Conservation (phyloP, 768 basidiomycete species). For the Pleurotus platypus region DNA sequence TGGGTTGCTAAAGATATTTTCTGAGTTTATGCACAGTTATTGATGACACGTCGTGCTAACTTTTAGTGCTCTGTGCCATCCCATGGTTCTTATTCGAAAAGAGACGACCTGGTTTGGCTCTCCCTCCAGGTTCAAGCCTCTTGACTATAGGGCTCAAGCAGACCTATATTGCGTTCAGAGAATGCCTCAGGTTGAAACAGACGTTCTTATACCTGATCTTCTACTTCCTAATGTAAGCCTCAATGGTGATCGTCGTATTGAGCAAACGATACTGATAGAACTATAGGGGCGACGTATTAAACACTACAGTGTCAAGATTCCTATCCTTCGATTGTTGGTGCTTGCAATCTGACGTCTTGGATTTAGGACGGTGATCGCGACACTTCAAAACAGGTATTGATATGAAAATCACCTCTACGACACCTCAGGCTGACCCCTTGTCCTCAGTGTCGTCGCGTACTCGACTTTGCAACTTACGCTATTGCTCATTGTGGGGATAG, state of each 20-base stretch:
- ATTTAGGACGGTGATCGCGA: slow-evolving; percentile 63
- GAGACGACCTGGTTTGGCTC: slow-evolving; percentile 57
- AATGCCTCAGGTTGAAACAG: slow-evolving; percentile 67
- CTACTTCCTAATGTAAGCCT: slow-evolving; percentile 68
- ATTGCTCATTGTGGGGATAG: slow-evolving; percentile 63
- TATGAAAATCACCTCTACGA: background rate
- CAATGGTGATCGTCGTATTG: background rate
- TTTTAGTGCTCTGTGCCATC: slow-evolving; percentile 56
- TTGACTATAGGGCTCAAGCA: slow-evolving; percentile 69
- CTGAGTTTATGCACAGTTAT: background rate
- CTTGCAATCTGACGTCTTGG: background rate
- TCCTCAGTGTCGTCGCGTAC: slow-evolving; percentile 58
- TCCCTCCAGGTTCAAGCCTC: slow-evolving; percentile 52
- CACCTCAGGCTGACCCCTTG: background rate
- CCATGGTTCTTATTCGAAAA: slow-evolving; percentile 77
- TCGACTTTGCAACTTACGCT: slow-evolving; percentile 70
- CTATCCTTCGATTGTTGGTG: background rate
- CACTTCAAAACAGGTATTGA: slow-evolving; percentile 63
- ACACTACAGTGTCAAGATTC: slow-evolving; percentile 64
- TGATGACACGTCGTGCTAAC: background rate
- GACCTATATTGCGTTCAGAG: slow-evolving; percentile 54
- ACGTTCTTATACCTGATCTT: slow-evolving; percentile 73
- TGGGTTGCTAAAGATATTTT: slow-evolving; percentile 27
- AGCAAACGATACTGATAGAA: background rate
- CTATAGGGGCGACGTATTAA: slow-evolving; percentile 67